phyloP scores from a whole-genome alignment of 495 filamentous ascomycete genomes.

The Astrothelium subdiscretum region DNA sequence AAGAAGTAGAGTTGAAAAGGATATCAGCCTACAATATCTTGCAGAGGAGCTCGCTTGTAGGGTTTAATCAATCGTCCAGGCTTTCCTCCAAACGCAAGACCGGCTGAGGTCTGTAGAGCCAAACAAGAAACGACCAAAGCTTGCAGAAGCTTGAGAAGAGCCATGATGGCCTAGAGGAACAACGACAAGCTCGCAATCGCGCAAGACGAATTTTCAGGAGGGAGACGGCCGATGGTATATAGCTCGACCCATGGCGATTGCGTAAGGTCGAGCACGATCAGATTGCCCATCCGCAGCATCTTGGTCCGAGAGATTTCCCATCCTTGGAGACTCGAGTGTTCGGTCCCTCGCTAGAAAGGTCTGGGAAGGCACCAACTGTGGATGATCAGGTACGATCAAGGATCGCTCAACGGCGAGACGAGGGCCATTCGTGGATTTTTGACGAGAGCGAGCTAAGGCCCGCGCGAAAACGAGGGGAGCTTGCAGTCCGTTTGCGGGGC shows the following conservation, averaged over 20 bases:
- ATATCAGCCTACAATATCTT: slow-evolving; percentile 26
- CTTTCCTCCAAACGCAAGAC: slow-evolving; percentile 15
- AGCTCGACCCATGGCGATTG: not conserved
- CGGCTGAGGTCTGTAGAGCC: slow-evolving; percentile 10
- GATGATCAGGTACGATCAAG: slow-evolving; percentile 1
- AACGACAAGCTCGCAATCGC: not conserved
- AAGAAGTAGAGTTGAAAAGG: not conserved
- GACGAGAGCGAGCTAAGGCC: not conserved
- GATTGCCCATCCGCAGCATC: not conserved
- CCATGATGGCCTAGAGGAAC: not conserved
- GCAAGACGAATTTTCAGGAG: not conserved
- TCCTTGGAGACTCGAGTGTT: not conserved
- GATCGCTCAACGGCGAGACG: not conserved
- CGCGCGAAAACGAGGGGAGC: not conserved
- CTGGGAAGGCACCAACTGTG: not conserved
- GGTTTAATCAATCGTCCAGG: slow-evolving; percentile 22
- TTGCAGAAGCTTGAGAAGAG: slow-evolving; percentile 10
- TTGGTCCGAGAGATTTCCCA: not conserved
- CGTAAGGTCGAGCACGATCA: not conserved
- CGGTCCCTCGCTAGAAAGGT: not conserved
- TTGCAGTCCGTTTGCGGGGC: not conserved
- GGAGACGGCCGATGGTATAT: not conserved
- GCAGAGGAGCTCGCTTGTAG: slow-evolving; percentile 25
- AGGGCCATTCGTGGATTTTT: not conserved
- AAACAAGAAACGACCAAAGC: slow-evolving; percentile 10